These are phyloP conservation scores for Boletus rufocinnamomeus DNA, from an alignment of 768 basidiomycete genomes.

Conservation along the genomic window DNA sequence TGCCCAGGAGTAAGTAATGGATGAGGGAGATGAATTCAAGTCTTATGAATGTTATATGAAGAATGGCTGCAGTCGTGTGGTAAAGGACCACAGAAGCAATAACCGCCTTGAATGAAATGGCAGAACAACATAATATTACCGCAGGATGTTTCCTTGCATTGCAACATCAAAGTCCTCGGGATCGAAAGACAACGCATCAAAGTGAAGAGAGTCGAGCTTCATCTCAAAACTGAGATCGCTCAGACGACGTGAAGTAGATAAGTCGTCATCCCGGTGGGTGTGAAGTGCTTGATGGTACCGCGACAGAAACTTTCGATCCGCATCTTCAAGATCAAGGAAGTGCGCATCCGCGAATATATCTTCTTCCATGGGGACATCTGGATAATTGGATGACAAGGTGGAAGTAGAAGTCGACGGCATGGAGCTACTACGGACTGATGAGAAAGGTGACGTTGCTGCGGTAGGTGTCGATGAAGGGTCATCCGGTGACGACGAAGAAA, in stretches of 20 bases:
- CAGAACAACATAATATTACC: slow-evolving; percentile 15
- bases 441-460: background rate
- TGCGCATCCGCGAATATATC: slow-evolving; percentile 16
- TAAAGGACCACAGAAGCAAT: slow-evolving; percentile 2
- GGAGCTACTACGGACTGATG: background rate
- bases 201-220: slow-evolving; percentile 71
- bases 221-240: slow-evolving; percentile 59
- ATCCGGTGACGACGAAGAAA: slow-evolving; percentile 27
- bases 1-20: slow-evolving; percentile 1
- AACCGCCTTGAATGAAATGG: background rate
- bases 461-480: slow-evolving; percentile 8
- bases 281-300: slow-evolving; percentile 7
- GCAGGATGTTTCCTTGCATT: slow-evolving; percentile 19
- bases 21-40: slow-evolving; percentile 6
- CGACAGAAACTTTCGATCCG: slow-evolving; percentile 19
- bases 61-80: background rate
- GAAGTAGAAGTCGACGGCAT: slow-evolving; percentile 16
- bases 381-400: slow-evolving; percentile 12
- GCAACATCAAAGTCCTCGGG: slow-evolving; percentile 49
- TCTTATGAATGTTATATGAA: slow-evolving; percentile 11
- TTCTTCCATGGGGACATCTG: slow-evolving; percentile 25
- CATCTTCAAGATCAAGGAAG: slow-evolving; percentile 21
- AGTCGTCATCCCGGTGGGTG: background rate
- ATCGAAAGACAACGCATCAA: slow-evolving; percentile 71
- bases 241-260: slow-evolving; percentile 16